Conservation (phyloP, 176 grass and related monocot species). For the Carex kokanica region DNA sequence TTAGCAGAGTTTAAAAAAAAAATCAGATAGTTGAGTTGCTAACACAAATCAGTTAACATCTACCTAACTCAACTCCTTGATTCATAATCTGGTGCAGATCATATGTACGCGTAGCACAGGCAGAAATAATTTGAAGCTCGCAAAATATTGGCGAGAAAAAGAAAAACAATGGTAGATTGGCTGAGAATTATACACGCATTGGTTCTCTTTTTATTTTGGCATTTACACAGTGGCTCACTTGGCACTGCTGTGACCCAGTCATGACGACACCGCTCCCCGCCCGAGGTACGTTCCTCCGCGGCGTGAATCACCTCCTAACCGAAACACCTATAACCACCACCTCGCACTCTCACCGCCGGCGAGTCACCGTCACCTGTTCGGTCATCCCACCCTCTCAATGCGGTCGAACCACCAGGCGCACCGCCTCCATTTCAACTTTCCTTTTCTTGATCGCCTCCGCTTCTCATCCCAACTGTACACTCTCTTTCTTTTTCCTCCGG, state of each 20-base stretch:
- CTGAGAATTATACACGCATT: constrained; percentile 4
- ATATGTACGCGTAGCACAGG: background rate
- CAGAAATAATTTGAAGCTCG: background rate
- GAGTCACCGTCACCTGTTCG: background rate
- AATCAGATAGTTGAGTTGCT: background rate
- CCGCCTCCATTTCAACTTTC: constrained; percentile 27
- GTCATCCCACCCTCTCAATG: background rate
- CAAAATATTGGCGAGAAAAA: background rate
- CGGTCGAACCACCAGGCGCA: constrained; percentile 20
- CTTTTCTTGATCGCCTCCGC: constrained; percentile 25
- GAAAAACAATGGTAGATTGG: background rate
- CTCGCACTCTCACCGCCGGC: background rate
- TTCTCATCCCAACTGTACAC: background rate
- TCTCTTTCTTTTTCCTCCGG: background rate
- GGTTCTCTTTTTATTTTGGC: background rate
- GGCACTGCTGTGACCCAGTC: background rate
- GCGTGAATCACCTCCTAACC: background rate
- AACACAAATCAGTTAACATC: background rate
- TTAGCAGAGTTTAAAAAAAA: background rate
- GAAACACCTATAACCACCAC: background rate
- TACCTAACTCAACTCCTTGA: background rate
- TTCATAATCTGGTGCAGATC: background rate
- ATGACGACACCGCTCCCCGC: constrained; percentile 20
- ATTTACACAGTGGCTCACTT: background rate
- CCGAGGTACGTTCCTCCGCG: constrained; percentile 11